A percentile compares a stretch with the other conserved stretches of the same genome.
These are phyloP conservation scores for Kandelia obovata DNA, from an alignment of 345 rosid genomes.

Conservation along the genomic window DNA sequence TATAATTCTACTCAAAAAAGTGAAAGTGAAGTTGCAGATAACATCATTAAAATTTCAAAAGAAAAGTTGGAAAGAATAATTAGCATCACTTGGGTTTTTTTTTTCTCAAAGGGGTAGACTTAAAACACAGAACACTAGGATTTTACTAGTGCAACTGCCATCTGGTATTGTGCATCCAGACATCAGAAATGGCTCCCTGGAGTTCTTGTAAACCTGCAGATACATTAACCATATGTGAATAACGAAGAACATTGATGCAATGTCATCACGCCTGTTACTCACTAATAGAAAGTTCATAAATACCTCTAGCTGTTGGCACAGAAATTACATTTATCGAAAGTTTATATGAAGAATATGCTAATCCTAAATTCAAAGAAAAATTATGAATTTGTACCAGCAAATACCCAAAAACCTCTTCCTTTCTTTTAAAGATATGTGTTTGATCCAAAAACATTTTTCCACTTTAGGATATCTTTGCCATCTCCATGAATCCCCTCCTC, in stretches of 20 bases:
- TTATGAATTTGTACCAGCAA: conserved; percentile 1
- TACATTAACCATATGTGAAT: conserved; percentile 19
- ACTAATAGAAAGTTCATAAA: background rate
- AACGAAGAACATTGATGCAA: conserved; percentile 8
- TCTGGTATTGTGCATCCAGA: conserved; percentile 98
- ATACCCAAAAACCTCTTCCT: conserved; percentile 78
- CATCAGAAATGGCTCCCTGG: conserved; percentile 78
- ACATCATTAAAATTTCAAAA: too few relatives aligned
- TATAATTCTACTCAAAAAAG: too few relatives aligned
- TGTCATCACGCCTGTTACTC: background rate
- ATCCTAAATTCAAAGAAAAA: background rate
- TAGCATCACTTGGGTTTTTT: too few relatives aligned
- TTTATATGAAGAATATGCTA: background rate
- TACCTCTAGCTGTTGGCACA: conserved; percentile 47
- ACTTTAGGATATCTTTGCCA: conserved; percentile 55
- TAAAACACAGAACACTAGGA: background rate
- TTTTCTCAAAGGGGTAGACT: too few relatives aligned
- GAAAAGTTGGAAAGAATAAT: too few relatives aligned
- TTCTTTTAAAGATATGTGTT: conserved; percentile 90
- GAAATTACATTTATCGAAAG: background rate
- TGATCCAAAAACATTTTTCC: conserved; percentile 80
- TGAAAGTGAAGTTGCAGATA: too few relatives aligned
- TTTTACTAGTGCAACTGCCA: conserved; percentile 86
- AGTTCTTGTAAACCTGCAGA: conserved; percentile 74
- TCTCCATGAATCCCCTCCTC: conserved; percentile 62